Evolutionary conservation across 192 early-diverging fungal species (phyloP), one percentile per base, ranked within the genome.

Genomic region (Dimargaris xerosporica): DNA sequence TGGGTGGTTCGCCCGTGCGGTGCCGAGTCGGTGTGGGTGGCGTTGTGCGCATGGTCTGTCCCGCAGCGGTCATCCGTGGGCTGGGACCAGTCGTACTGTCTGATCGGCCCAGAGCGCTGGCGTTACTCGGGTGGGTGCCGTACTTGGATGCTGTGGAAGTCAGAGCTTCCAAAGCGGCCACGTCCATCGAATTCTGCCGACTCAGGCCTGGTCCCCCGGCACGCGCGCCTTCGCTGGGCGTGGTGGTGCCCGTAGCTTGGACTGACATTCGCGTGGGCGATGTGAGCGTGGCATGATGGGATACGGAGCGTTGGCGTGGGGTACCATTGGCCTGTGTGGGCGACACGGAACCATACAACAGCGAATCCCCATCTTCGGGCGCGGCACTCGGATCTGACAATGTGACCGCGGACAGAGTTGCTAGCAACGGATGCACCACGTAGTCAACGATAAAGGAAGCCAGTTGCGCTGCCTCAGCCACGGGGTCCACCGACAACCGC

Each of bases 401-500:
- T 39, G 34, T 39, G 34, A 39, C 34, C 34, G 34, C 34, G 34
- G 34, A 39, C 34, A 39, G 34, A 7, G 34, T 39, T 39, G 67
- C 69, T 1, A 81, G 54, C 2, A 81, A 50, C 26, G 72, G 73
- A 45, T 63, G 70, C 53, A 79, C 79, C 44, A 86, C 79, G 62
- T 75, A 64, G 67, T 93, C 91, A 11, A 93, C 82, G 3, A 91
- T 74, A 11, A 67, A 63, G 2, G 73, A 56, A 17, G 88, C 86
- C 15, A 80, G 66, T 12, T 68, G 52, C 4, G 87, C 78, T 9
- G 90, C 85, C 4, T 82, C 82, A 0, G 72, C 75, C 65, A 82
- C 80, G 13, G 91, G 80, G 64, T 94, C 91, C 1, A 87, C 82
- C 13, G 83, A 84, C 13, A 94, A 69, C 42, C 75, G 82, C 23